Evolutionary conservation across 2,329 filamentous ascomycete genomes (phyloP).

Genomic region (Chaetoscypha palmicola): DNA sequence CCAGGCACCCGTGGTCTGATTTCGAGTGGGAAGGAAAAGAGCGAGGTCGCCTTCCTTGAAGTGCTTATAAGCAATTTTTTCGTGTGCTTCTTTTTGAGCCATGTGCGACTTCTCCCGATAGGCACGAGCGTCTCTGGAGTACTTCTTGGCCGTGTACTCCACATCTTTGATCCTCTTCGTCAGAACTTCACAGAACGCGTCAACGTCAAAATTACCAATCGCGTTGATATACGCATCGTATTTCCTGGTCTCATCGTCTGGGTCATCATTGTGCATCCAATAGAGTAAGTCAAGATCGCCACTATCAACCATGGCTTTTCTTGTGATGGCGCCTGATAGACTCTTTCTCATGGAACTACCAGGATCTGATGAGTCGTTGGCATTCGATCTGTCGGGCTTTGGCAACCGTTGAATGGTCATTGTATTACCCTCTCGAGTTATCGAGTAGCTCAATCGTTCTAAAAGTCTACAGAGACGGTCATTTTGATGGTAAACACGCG

Average conservation of each 20-base stretch:
- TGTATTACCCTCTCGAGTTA: constrained; percentile 63
- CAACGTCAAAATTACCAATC: constrained; percentile 73
- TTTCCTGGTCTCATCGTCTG: constrained; percentile 60
- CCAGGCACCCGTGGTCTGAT: constrained; percentile 92
- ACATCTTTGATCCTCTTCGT: constrained; percentile 88
- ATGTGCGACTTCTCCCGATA: constrained; percentile 83
- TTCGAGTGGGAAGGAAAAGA: constrained; percentile 86
- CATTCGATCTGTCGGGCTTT: constrained; percentile 53
- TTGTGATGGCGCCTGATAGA: constrained; percentile 44
- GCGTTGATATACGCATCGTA: constrained; percentile 70
- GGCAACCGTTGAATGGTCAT: constrained; percentile 71
- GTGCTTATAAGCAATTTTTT: constrained; percentile 91
- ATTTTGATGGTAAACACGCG: constrained; percentile 75
- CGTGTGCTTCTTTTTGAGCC: constrained; percentile 76
- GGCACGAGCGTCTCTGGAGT: constrained; percentile 77
- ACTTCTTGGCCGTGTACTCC: constrained; percentile 87
- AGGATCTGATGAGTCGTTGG: constrained; percentile 52
- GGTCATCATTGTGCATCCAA: constrained; percentile 69
- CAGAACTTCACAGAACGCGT: constrained; percentile 76
- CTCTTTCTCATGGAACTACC: constrained; percentile 43
- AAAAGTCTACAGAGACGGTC: constrained; percentile 77
- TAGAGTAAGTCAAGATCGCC: constrained; percentile 67
- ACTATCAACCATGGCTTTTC: constrained; percentile 51
- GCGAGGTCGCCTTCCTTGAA: constrained; percentile 97
- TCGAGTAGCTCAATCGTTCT: constrained; percentile 77